phyloP scores from a whole-genome alignment of 352 stramenopile species.

The Pseudoperonospora humuli region DNA sequence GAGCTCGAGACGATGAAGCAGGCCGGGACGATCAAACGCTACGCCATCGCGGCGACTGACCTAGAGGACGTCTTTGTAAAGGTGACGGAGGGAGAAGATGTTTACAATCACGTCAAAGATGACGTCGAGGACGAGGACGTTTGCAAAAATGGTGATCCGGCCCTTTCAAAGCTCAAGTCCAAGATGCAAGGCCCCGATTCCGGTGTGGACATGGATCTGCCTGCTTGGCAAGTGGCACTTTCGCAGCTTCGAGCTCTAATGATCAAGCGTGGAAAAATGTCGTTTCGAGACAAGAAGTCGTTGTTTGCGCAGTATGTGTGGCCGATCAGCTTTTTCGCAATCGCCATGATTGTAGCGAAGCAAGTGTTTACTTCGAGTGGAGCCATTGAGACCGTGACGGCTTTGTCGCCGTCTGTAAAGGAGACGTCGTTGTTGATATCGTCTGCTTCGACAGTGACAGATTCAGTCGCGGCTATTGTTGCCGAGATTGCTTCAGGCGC shows the following conservation, averaged over 20 bases:
- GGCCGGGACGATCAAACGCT: slow-evolving; percentile 75
- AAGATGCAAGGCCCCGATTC: slow-evolving; percentile 19
- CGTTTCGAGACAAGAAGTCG: slow-evolving; percentile 47
- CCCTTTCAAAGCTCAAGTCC: slow-evolving; percentile 6
- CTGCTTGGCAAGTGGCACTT: slow-evolving; percentile 21
- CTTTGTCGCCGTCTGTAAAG: slow-evolving; percentile 25
- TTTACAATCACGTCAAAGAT: slow-evolving; percentile 67
- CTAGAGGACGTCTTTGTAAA: slow-evolving; percentile 98
- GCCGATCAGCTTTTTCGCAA: slow-evolving; percentile 51
- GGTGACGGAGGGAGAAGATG: slow-evolving; percentile 79
- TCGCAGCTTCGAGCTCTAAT: slow-evolving; percentile 46
- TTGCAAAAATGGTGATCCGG: not conserved
- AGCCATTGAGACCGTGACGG: slow-evolving; percentile 40
- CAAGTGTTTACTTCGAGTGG: slow-evolving; percentile 25
- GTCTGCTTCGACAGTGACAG: slow-evolving; percentile 12
- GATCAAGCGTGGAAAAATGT: slow-evolving; percentile 52
- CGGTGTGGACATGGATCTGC: slow-evolving; percentile 12
- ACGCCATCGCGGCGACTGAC: slow-evolving; percentile 96
- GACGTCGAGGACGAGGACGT: slow-evolving; percentile 11
- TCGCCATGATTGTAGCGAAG: slow-evolving; percentile 43
- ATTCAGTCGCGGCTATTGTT: slow-evolving; percentile 25
- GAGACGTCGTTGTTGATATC: slow-evolving; percentile 41
- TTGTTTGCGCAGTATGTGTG: slow-evolving; percentile 63
- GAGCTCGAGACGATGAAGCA: slow-evolving; percentile 71
- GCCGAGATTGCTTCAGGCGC: slow-evolving; percentile 17